Percentiles rank a stretch among this genome's conserved stretches.
phyloP scores from a whole-genome alignment of 1,284 basidiomycete species.

The Ustilago xerochloae region DNA sequence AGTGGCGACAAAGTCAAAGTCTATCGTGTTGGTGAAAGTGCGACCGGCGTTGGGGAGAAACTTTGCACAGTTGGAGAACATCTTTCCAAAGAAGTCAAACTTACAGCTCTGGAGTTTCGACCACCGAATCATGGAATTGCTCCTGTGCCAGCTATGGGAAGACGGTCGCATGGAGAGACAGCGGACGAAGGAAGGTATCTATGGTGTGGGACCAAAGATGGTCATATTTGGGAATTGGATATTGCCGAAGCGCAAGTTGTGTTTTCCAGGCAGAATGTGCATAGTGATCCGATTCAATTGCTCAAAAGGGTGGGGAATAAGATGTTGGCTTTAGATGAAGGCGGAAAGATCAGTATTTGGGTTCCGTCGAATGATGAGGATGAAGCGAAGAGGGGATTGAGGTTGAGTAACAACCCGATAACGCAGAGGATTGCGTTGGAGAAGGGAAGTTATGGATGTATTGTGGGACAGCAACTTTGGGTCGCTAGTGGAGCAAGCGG shows the following conservation, averaged over 20 bases:
- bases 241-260: slow-evolving; percentile 44
- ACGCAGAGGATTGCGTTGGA: slow-evolving; percentile 63
- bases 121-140: slow-evolving; percentile 38
- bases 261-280: slow-evolving; percentile 45
- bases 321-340: slow-evolving; percentile 63
- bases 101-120: slow-evolving; percentile 50
- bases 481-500: slow-evolving; percentile 38
- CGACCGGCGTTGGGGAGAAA: slow-evolving; percentile 41
- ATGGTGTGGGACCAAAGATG: slow-evolving; percentile 63
- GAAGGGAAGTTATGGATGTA: slow-evolving; percentile 46
- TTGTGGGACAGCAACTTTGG: slow-evolving; percentile 65
- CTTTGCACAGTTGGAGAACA: slow-evolving; percentile 52
- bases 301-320: slow-evolving; percentile 54
- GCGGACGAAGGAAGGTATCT: slow-evolving; percentile 55
- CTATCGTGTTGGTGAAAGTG: slow-evolving; percentile 51
- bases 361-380: slow-evolving; percentile 36
- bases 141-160: slow-evolving; percentile 20
- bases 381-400: slow-evolving; percentile 28
- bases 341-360: slow-evolving; percentile 65
- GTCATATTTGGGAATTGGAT: slow-evolving; percentile 63
- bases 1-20: slow-evolving; percentile 57
- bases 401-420: slow-evolving; percentile 52
- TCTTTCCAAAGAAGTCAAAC: slow-evolving; percentile 49
- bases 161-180: slow-evolving; percentile 38
- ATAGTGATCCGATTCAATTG: slow-evolving; percentile 54